phyloP scores from a whole-genome alignment of 2,329 filamentous ascomycete genomes.

The Rhynchosporium graminicola region DNA sequence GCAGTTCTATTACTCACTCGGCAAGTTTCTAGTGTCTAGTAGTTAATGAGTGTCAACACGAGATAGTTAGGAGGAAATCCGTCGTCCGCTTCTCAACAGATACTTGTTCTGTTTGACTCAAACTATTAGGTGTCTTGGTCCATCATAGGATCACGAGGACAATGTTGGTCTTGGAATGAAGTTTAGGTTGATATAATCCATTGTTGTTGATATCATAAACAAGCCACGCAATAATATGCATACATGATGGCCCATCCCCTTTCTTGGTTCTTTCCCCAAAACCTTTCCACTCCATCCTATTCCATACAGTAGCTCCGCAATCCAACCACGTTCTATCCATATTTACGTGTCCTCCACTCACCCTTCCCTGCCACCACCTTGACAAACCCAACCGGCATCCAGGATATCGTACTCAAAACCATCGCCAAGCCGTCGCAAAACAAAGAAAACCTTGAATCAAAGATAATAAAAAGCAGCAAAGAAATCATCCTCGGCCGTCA shows the following conservation, averaged over 20 bases:
- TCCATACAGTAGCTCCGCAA: neutral
- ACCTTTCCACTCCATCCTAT: neutral
- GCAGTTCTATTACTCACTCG: no score
- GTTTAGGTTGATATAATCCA: neutral
- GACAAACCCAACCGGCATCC: neutral
- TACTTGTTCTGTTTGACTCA: no score
- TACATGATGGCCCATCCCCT: neutral
- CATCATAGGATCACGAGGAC: neutral
- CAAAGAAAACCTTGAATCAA: neutral
- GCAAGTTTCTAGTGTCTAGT: no score
- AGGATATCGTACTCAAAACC: slow-evolving; percentile 17
- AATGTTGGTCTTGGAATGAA: neutral
- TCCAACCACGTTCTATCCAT: neutral
- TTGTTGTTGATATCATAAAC: slow-evolving; percentile 10
- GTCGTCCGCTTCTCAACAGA: no score
- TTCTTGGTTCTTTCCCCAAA: neutral
- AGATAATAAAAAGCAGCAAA: slow-evolving; percentile 9
- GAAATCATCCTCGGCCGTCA: slow-evolving; percentile 7
- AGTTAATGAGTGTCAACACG: no score
- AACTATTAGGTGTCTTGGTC: no score
- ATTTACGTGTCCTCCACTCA: neutral
- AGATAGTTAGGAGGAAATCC: no score
- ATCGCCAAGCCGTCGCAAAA: neutral
- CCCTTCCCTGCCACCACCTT: neutral
- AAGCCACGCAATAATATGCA: slow-evolving; percentile 7